Evolutionary conservation across 768 basidiomycete species (phyloP), one percentile per base, ranked within the genome.

Genomic region (Leccinum rimulosum): DNA sequence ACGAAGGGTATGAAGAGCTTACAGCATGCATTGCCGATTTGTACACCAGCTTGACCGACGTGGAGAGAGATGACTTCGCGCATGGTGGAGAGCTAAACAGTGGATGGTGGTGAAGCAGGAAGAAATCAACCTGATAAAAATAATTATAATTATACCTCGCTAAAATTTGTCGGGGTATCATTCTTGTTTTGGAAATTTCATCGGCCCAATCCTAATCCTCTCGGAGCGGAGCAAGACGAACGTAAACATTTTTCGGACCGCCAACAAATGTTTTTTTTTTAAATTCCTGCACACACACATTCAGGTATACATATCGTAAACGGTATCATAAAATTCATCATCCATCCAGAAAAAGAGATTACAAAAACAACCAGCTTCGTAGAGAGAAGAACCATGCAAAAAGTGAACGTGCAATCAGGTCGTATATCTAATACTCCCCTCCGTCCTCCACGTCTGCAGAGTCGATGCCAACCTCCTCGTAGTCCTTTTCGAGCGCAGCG

Each of bases 401-500:
- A 38, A 36, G 47, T 56, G 56, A 61, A 68, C 43, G 40, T 45
- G 51, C 51, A 56, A 54, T 58, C 55, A 49, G 8, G 31, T 15
- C 0, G 43, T 54, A 15, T 57, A 47, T 59, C 65, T 74, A 81
- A 69, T 81, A 81, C 68, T 81, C 80, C 60, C 76, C 79, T 50
- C 65, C 76, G 60, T 83, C 84, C 70, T 84, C 80, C 17, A 61
- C 77, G 43, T 82, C 80, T 4, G 79, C 81, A 45, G 80, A 81
- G 68, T 78, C 77, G 30, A 77, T 79, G 54, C 86, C 84, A 64
- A 88, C 93, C 73, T 97, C 93, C 73, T 93, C 92, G 68, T 94
- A 95, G 65, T 94, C 93, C 76, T 94, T 97, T 82, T 98, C 96
- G 56, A 99, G 86, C n/a, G 96, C 96, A n/a, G 96, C 97, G 58